Evolutionary conservation across 257 asterid species (phyloP).

Genomic region (Striga asiatica): DNA sequence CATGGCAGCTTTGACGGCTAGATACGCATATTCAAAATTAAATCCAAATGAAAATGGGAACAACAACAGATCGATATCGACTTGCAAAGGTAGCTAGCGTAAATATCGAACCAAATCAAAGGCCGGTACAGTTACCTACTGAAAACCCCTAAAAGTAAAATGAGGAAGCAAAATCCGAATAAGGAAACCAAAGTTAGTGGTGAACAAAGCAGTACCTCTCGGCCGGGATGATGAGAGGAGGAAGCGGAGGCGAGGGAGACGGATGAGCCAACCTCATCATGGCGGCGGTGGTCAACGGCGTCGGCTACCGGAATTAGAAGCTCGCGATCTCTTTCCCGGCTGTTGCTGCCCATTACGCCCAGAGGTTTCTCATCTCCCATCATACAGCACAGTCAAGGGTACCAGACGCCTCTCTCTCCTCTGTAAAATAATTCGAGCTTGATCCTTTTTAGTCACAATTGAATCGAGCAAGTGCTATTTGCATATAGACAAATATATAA

Average conservation of each 20-base stretch:
- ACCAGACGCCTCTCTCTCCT: no score
- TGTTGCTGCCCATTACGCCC: constrained; percentile 33
- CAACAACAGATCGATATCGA: background rate
- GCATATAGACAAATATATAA: no score
- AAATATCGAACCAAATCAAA: background rate
- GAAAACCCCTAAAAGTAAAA: constrained; percentile 22
- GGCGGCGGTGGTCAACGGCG: constrained; percentile 39
- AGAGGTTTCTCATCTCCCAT: constrained; percentile 82
- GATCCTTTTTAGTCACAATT: no score
- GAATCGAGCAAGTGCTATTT: no score
- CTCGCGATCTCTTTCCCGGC: constrained; percentile 84
- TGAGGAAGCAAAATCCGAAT: background rate
- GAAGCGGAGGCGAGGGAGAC: constrained; percentile 40
- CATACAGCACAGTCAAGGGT: constrained; percentile 4
- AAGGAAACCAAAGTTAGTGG: background rate
- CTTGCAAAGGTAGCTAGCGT: constrained; percentile 2
- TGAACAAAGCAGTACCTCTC: constrained; percentile 36
- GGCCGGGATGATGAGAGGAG: constrained; percentile 61
- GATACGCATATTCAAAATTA: background rate
- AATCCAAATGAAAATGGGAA: background rate
- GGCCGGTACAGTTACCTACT: background rate
- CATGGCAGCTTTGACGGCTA: constrained; percentile 10
- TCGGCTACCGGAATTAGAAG: constrained; percentile 79
- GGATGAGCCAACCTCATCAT: constrained; percentile 28
- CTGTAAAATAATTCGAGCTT: no score